These are phyloP conservation scores for Stromatinia cepivora DNA, from an alignment of 2,329 filamentous ascomycete genomes.

Conservation along the genomic window DNA sequence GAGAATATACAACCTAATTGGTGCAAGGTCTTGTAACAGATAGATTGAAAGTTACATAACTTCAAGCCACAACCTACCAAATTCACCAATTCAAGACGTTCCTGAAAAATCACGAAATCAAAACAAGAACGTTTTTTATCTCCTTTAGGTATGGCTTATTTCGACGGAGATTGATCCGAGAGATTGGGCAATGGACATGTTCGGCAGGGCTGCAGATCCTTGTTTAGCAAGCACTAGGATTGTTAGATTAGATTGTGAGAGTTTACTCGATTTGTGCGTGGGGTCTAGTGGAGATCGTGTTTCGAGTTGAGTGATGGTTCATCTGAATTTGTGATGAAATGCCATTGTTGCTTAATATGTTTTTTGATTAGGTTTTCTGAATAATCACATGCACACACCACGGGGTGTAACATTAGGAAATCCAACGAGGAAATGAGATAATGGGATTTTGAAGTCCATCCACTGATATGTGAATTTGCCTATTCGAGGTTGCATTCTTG, in stretches of 20 bases:
- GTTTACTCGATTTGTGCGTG: slow-evolving; percentile 23
- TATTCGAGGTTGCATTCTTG: not conserved
- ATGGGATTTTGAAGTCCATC: not conserved
- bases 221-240: not conserved
- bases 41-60: slow-evolving; percentile 19
- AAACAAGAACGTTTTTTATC: not conserved
- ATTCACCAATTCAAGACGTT: slow-evolving; percentile 1
- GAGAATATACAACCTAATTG: slow-evolving; percentile 4
- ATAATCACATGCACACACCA: not conserved
- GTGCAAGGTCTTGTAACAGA: slow-evolving; percentile 16
- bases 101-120: not conserved
- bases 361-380: slow-evolving; percentile 19
- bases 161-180: slow-evolving; percentile 23
- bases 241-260: slow-evolving; percentile 24
- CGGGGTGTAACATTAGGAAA: not conserved
- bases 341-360: slow-evolving; percentile 19
- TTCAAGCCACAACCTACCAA: slow-evolving; percentile 14
- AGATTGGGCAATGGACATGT: slow-evolving; percentile 18
- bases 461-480: not conserved
- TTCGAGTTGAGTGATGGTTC: slow-evolving; percentile 19
- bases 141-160: not conserved
- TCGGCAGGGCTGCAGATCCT: slow-evolving; percentile 21
- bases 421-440: slow-evolving; percentile 8
- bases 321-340: slow-evolving; percentile 6
- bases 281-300: slow-evolving; percentile 19